Evolutionary conservation across 495 filamentous ascomycete genomes (phyloP), one percentile per base, ranked within the genome.

Genomic region (Aspergillus funiculosus): DNA sequence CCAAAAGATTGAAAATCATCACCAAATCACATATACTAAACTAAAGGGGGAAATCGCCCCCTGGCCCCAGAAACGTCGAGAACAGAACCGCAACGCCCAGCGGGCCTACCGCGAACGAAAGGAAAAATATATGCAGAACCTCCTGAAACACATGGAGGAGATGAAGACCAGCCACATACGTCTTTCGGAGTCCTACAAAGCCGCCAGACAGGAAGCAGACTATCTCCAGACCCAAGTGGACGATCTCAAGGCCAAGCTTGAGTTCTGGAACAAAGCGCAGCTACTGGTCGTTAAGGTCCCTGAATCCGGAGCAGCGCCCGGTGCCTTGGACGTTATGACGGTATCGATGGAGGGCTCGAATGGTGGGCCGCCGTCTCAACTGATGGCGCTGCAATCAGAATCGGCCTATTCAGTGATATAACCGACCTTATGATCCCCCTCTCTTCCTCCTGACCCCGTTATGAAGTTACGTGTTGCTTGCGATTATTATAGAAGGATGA

Each of bases 241-340:
- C 6, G 32, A 36, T 21, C 32, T 36, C 1, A 36, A 36, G n/a
- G 32, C 17, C 6, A 15, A 36, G 18, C 32, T 36, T 4, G 32
- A 36, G 7, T 36, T 36, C 32, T 36, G 32, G 32, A 36, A 11
- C 15, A 36, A 36, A 21, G 32, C 32, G 4, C 32, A 36, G 32
- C 17, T 36, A 19, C 17, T 36, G 6, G 6, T 36, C 4, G 32
- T 36, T 5, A 36, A 36, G 21, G 19, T 36, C 17, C 32, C 32
- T 19, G 32, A 36, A 9, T 15, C 6, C n/a, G n/a, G n/a, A 3
- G 32, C 32, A 9, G 4, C 21, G 5, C 2, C 18, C 19, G 32
- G 32, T 6, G 14, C 32, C 17, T 7, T n/a, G n/a, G n/a, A n/a
- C n/a, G n/a, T n/a, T n/a, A n/a, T n/a, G n/a, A n/a, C n/a, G n/a